These are phyloP conservation scores for Leptographium lundbergii DNA, from an alignment of 2,329 filamentous ascomycete species.

Conservation along the genomic window DNA sequence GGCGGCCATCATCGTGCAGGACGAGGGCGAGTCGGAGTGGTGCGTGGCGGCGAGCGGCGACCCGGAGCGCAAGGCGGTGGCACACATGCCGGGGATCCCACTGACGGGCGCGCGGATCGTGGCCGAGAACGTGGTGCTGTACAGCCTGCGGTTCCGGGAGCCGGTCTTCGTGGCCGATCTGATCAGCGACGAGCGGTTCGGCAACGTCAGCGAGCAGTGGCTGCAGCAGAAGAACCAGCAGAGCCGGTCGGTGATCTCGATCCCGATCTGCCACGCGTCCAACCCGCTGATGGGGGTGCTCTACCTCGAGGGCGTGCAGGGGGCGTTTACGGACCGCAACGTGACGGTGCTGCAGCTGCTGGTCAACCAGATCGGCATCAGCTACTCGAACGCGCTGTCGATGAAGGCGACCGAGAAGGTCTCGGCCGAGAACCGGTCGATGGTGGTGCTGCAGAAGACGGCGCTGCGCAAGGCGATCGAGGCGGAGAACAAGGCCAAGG, in stretches of 20 bases:
- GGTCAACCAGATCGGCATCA: conserved; percentile 67
- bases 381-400: conserved; percentile 54
- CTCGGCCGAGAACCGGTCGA: conserved; percentile 63
- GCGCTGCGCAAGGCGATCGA: conserved; percentile 59
- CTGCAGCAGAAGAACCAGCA: conserved; percentile 46
- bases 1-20: conserved; percentile 62
- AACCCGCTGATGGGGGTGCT: conserved; percentile 60
- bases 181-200: conserved; percentile 63
- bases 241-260: conserved; percentile 65
- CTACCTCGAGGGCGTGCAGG: conserved; percentile 62
- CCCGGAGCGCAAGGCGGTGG: conserved; percentile 53
- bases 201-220: conserved; percentile 60
- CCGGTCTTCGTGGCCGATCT: conserved; percentile 63
- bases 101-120: conserved; percentile 54
- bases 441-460: conserved; percentile 65
- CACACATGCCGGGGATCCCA: conserved; percentile 53
- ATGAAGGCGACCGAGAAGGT: conserved; percentile 65
- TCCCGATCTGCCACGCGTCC: conserved; percentile 63
- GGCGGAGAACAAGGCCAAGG: conserved; percentile 64
- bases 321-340: conserved; percentile 65
- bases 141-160: conserved; percentile 65
- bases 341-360: conserved; percentile 55
- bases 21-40: conserved; percentile 51
- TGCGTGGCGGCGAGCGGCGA: conserved; percentile 63
- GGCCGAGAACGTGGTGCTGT: conserved; percentile 65